Base-by-base conservation (phyloP, 495 filamentous ascomycete genomes). In the Wilcoxina mikolae region DNA sequence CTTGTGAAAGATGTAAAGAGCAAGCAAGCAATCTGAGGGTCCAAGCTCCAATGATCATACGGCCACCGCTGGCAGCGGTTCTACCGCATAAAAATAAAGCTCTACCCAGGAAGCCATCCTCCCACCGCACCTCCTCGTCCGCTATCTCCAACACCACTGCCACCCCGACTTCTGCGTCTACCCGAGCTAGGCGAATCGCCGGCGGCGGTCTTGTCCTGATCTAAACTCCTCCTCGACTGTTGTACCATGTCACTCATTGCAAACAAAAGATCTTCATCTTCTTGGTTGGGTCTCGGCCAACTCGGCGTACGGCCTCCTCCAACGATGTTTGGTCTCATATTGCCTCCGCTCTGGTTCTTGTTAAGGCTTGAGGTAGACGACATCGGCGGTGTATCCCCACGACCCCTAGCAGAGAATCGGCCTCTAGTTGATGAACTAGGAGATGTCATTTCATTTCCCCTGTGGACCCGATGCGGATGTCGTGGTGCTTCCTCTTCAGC, bases 211-310 rank as follows among this genome's bases (percentile, higher is more conserved):
- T 43, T 43, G 39, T 43, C 39, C 33, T 61, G 58, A 20, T 65
- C 62, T 11, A 51, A 46, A 48, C 62, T 65, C 33, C 55, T 58
- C 27, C 62, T 59, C 44, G 60, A 56, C 17, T 64, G 54, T 11
- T 63, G 58, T 25, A 55, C 56, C 62, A 66, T 60, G 29, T 66
- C 63, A 24, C 62, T 65, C 59, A 66, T 66, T 26, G 63, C 52
- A 59, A 66, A 66, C 29, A 66, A 57, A 20, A 66, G 48, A 38
- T 66, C 63, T 27, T 66, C 63, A 22, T 62, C 58, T 39, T 66
- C 62, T 2, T 33, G 50, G 53, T 42, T 48, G 20, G 59, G 25
- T 28, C 54, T 54, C 15, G 49, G 39, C 29, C 58, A 65, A 35
- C 63, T 65, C 5, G 56, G 49, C 0, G 59, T 62, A 50, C 63